phyloP scores from a whole-genome alignment of 495 filamentous ascomycete genomes.

The Parachaetomium inaequale region DNA sequence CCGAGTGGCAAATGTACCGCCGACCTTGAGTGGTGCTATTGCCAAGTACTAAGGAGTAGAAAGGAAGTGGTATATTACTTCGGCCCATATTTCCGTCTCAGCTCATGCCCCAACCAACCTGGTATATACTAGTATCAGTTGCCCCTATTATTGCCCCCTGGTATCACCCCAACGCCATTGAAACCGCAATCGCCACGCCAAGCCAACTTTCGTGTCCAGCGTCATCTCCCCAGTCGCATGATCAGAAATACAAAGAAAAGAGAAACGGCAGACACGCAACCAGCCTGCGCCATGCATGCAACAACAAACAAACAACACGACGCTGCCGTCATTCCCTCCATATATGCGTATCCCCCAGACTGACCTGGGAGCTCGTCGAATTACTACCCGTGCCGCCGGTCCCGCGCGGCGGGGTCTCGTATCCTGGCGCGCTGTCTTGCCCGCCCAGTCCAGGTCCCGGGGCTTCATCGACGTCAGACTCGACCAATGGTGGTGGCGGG shows the following conservation, averaged over 20 bases:
- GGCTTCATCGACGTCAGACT: neutral
- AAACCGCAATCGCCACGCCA: neutral
- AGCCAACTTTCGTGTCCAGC: neutral
- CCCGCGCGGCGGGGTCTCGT: neutral
- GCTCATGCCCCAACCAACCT: neutral
- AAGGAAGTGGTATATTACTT: neutral
- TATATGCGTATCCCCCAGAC: slow-evolving; percentile 55
- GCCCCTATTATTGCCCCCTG: neutral
- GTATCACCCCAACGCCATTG: neutral
- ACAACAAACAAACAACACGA: neutral
- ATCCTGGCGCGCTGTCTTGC: neutral
- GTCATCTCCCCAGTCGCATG: neutral
- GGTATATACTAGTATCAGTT: neutral
- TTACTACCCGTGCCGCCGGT: slow-evolving; percentile 15
- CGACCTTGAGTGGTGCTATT: neutral
- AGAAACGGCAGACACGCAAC: neutral
- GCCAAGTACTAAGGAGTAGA: neutral
- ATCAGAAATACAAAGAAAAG: neutral
- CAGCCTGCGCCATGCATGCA: neutral
- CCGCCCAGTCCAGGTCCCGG: neutral
- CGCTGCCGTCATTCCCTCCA: slow-evolving; percentile 39
- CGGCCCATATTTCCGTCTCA: neutral
- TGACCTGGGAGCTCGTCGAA: slow-evolving; percentile 44
- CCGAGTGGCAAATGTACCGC: too few relatives aligned
- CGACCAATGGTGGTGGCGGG: slow-evolving; percentile 37